Evolutionary conservation across 2,329 filamentous ascomycete species (phyloP).

Genomic region (Neopestalotiopsis sp.): DNA sequence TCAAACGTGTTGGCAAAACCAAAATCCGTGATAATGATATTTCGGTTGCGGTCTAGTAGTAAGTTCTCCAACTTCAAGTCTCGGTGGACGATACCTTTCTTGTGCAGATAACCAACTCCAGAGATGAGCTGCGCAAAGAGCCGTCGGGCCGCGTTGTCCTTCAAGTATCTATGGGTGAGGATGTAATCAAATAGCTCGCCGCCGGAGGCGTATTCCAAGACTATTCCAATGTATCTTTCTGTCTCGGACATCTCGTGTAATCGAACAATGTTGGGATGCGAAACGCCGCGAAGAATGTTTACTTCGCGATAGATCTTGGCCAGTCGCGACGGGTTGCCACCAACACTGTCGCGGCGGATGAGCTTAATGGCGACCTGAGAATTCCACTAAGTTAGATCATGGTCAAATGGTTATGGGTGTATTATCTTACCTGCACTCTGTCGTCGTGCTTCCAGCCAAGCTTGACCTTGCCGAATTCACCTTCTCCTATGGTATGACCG

Average conservation of each 20-base stretch:
- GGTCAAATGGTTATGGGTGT: conserved; percentile 15
- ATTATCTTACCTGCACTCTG: conserved; percentile 71
- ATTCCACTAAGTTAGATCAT: conserved; percentile 21
- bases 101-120: conserved; percentile 95
- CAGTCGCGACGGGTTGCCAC: conserved; percentile 84
- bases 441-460: conserved; percentile 97
- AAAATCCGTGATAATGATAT: conserved; percentile 99
- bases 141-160: conserved; percentile 87
- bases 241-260: conserved; percentile 99
- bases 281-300: conserved; percentile 82
- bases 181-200: conserved; percentile 99
- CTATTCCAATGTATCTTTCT: conserved; percentile 95
- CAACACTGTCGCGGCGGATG: conserved; percentile 89
- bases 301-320: conserved; percentile 99
- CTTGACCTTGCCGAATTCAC: conserved; percentile 98
- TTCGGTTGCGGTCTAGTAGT: conserved; percentile 91
- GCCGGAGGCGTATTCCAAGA: conserved; percentile 96
- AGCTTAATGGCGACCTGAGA: conserved; percentile 88
- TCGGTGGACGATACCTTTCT: conserved; percentile 97
- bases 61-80: conserved; percentile 97
- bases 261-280: conserved; percentile 95
- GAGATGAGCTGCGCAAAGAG: conserved; percentile 96
- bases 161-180: conserved; percentile 93
- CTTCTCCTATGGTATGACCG: conserved; percentile 94
- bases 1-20: conserved; percentile 99